Evolutionary conservation across 2,329 filamentous ascomycete genomes (phyloP).

Genomic region (Colletotrichum cuscutae): DNA sequence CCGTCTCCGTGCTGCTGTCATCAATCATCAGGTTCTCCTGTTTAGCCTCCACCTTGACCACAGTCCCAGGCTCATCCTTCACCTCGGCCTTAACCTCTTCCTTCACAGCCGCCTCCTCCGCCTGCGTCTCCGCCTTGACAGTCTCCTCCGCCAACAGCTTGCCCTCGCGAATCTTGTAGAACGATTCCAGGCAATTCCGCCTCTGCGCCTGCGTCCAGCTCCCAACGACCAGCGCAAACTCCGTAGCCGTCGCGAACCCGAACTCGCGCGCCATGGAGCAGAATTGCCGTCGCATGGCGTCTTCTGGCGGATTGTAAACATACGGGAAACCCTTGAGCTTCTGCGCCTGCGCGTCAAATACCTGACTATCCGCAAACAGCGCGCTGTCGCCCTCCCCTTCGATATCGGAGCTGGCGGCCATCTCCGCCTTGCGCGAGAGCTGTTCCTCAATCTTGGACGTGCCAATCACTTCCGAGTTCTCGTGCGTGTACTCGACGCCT

Average conservation of each 20-base stretch:
- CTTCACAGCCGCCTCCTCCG: conserved; percentile 34
- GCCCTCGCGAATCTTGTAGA: conserved; percentile 77
- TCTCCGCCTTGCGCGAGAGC: conserved; percentile 80
- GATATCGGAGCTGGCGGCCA: conserved; percentile 57
- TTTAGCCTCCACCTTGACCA: conserved; percentile 16
- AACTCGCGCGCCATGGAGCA: conserved; percentile 87
- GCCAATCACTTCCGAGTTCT: conserved; percentile 95
- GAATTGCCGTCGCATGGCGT: conserved; percentile 84
- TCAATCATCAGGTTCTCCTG: conserved; percentile 21
- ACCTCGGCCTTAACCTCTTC: conserved; percentile 22
- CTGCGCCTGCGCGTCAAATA: conserved; percentile 21
- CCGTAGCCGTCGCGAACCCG: conserved; percentile 78
- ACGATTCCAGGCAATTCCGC: conserved; percentile 80
- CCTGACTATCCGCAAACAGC: conserved; percentile 67
- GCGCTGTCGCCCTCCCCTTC: conserved; percentile 62
- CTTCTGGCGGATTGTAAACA: conserved; percentile 78
- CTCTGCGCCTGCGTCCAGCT: conserved; percentile 88
- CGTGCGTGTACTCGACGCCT: conserved; percentile 94
- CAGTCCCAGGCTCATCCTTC: background rate
- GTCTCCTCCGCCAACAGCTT: conserved; percentile 50
- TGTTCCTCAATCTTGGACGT: conserved; percentile 91
- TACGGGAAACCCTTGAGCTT: conserved; percentile 25
- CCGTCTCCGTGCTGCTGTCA: conserved; percentile 35
- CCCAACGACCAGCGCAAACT: conserved; percentile 92
- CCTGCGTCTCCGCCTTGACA: conserved; percentile 37